A percentile compares a stretch with the other conserved stretches of the same genome.
phyloP scores from a whole-genome alignment of 164 flowering plant genomes.

The Magnolia officinalis region DNA sequence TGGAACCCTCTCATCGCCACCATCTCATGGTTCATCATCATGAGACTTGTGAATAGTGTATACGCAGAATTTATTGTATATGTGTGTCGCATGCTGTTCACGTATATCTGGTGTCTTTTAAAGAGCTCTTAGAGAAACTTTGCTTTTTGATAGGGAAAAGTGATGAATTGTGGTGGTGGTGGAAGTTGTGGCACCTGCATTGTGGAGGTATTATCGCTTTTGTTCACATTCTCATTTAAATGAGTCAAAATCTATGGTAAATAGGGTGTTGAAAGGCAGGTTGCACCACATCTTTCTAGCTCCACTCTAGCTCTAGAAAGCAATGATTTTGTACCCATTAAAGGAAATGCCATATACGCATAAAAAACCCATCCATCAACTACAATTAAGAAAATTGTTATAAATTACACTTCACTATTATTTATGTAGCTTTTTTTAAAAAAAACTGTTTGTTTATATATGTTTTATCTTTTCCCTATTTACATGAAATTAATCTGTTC shows the following conservation, averaged over 20 bases:
- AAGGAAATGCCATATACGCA: no score
- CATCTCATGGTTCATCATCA: background rate
- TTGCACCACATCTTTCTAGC: background rate
- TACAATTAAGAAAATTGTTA: no score
- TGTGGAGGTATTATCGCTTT: constrained; percentile 61
- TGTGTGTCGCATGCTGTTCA: background rate
- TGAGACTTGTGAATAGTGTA: background rate
- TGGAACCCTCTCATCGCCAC: background rate
- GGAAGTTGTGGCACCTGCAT: constrained; percentile 99
- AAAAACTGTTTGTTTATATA: no score
- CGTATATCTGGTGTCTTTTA: background rate
- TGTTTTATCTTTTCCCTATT: no score
- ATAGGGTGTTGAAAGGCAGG: no score
- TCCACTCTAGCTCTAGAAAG: no score
- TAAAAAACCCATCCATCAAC: no score
- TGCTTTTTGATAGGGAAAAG: constrained; percentile 58
- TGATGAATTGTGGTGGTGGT: constrained; percentile 98
- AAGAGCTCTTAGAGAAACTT: background rate
- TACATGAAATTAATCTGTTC: no score
- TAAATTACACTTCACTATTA: no score
- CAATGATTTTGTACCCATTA: no score
- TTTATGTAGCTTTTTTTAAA: no score
- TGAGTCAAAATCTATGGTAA: no score
- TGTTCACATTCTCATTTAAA: background rate
- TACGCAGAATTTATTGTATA: background rate